Base-by-base conservation (phyloP, 2,329 filamentous ascomycete species). In the Fusarium irregulare region DNA sequence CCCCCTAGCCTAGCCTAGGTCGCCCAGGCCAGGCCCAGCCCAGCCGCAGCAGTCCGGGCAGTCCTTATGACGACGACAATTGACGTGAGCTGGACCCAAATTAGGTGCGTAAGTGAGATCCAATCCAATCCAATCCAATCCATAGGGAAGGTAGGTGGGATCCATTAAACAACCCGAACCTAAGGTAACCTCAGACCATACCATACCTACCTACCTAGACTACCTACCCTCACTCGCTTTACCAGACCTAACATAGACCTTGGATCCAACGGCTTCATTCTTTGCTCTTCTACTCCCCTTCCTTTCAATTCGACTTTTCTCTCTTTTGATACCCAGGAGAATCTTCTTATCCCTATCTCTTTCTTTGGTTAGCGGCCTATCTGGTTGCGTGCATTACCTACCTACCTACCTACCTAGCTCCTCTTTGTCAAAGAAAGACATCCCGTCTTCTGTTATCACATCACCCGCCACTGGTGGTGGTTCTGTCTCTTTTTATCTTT, bases 381-480 rank as follows among this genome's bases (percentile, higher is more conserved):
- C 41, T 42, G 37, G 45, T 56, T 60, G 25, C 34, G 49, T 55
- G 37, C 34, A 40, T 44, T 62, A 48, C 50, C 32, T 46, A 16
- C 42, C 34, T 42, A 32, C 21, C 20, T 21, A 21, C 21, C 34
- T 42, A 32, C 21, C 27, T 25, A 60, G 45, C 30, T 62, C 59
- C 57, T 62, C 25, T 54, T 65, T 41, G 55, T 51, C 42, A 50
- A 49, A 53, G 48, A 40, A 46, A 46, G 28, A 28, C 66, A 56
- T 42, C 32, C 21, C 34, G 18, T 37, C 49, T 41, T 53, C 49
- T 53, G 41, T 21, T 53, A 53, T 53, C 66, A 50, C 48, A 61
- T 72, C 68, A 72, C 37, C 69, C 69, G 66, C 37, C 69, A 70
- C 57, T 57, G 51, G 57, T 64, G 57, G 68, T 60, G 57, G 42